phyloP scores from a whole-genome alignment of 2,329 filamentous ascomycete species.

The Verticillium zaregamsianum region DNA sequence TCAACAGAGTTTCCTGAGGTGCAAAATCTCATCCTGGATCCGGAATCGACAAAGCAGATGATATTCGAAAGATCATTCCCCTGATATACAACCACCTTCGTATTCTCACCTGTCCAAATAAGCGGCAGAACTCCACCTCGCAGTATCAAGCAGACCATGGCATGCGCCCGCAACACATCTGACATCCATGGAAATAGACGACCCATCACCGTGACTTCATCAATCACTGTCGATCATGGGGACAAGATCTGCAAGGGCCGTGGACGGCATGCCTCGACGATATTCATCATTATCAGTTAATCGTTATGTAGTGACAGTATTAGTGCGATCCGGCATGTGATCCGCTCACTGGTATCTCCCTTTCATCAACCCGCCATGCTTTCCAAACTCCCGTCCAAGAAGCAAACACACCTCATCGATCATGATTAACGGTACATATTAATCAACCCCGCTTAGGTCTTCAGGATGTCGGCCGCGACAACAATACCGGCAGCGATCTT shows the following conservation, averaged over 20 bases:
- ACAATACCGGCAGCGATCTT: constrained; percentile 29
- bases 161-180: too few relatives aligned
- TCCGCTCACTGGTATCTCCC: neutral
- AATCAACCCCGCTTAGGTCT: constrained; percentile 13
- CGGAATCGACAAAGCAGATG: neutral
- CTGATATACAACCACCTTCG: too few relatives aligned
- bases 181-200: too few relatives aligned
- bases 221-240: neutral
- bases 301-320: neutral
- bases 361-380: neutral
- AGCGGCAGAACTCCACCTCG: too few relatives aligned
- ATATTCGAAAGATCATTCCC: too few relatives aligned
- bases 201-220: neutral
- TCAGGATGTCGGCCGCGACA: constrained; percentile 28
- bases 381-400: neutral
- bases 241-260: too few relatives aligned
- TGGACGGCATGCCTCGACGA: neutral
- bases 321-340: neutral
- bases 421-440: neutral
- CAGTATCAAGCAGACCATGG: too few relatives aligned
- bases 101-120: too few relatives aligned
- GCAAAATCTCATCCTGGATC: neutral
- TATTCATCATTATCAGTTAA: neutral
- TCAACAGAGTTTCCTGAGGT: neutral
- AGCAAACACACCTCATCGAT: neutral